Conservation (phyloP, 768 basidiomycete genomes). For the Dioszegia crocea region DNA sequence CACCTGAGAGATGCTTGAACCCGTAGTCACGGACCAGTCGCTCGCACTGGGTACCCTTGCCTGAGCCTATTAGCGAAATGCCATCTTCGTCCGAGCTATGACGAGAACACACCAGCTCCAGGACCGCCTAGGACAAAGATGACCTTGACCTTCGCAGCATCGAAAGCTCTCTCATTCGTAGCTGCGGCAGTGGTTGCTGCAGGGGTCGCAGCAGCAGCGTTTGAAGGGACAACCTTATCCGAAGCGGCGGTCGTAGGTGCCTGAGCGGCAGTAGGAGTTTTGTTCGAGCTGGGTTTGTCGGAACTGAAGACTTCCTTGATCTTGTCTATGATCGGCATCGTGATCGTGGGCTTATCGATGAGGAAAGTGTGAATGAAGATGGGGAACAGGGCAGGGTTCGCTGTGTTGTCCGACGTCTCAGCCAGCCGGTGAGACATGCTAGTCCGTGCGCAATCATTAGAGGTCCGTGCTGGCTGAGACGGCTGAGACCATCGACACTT, state of each 20-base stretch:
- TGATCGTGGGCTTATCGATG: background rate
- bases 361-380: too few species aligned
- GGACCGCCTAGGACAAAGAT: constrained; percentile 96
- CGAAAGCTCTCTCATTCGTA: constrained; percentile 57
- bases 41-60: constrained; percentile 93
- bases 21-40: constrained; percentile 75
- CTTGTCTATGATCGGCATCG: constrained; percentile 38
- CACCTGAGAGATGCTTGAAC: constrained; percentile 92
- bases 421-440: too few species aligned
- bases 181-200: background rate
- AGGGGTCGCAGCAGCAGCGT: background rate
- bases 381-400: too few species aligned
- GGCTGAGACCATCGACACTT: too few species aligned
- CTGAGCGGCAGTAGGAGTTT: background rate
- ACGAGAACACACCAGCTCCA: constrained; percentile 70
- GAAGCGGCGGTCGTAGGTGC: background rate
- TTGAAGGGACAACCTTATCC: too few species aligned
- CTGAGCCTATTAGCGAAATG: constrained; percentile 57
- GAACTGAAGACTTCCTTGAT: constrained; percentile 32
- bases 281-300: constrained; percentile 6
- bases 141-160: constrained; percentile 70
- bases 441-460: too few species aligned
- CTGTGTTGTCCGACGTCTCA: too few species aligned
- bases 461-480: too few species aligned
- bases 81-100: background rate